Percentiles rank a stretch among this genome's conserved stretches.
phyloP scores from a whole-genome alignment of 805 yeast genomes.

The Kurtzmaniella cleridarum region DNA sequence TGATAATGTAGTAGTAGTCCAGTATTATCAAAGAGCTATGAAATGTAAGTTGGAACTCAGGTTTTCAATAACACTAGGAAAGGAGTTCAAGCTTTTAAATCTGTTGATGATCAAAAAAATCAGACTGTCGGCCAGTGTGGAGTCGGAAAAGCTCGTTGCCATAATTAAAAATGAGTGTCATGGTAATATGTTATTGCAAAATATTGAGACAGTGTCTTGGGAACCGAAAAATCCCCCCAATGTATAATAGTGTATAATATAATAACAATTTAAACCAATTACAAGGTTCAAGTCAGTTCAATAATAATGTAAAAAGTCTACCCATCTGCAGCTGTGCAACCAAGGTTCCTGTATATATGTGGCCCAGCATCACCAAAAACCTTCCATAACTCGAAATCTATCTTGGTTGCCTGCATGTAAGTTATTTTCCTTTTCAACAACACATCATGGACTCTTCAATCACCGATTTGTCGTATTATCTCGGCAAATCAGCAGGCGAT shows the following conservation, averaged over 20 bases:
- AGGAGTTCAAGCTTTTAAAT: not conserved
- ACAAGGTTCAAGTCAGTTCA: no score
- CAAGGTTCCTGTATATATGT: no score
- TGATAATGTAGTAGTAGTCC: conserved; percentile 5
- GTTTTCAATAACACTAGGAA: not conserved
- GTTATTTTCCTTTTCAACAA: not conserved
- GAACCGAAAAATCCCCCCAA: no score
- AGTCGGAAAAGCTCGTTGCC: not conserved
- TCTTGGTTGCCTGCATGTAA: no score
- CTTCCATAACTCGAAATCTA: no score
- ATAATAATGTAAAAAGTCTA: no score
- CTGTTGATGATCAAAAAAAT: not conserved
- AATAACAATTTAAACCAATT: no score
- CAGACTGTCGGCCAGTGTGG: not conserved
- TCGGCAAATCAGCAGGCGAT: conserved; percentile 26
- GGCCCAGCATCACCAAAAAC: no score
- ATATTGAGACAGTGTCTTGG: not conserved
- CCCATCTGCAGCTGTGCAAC: no score
- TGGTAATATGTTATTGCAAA: not conserved
- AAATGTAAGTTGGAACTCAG: conserved; percentile 1
- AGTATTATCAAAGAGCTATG: not conserved
- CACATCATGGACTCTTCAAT: conserved; percentile 9
- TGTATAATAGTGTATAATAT: no score
- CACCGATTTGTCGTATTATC: conserved; percentile 25
- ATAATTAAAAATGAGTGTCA: not conserved